Evolutionary conservation across 352 stramenopile species (phyloP).

Genomic region (Phytophthora sojae): DNA sequence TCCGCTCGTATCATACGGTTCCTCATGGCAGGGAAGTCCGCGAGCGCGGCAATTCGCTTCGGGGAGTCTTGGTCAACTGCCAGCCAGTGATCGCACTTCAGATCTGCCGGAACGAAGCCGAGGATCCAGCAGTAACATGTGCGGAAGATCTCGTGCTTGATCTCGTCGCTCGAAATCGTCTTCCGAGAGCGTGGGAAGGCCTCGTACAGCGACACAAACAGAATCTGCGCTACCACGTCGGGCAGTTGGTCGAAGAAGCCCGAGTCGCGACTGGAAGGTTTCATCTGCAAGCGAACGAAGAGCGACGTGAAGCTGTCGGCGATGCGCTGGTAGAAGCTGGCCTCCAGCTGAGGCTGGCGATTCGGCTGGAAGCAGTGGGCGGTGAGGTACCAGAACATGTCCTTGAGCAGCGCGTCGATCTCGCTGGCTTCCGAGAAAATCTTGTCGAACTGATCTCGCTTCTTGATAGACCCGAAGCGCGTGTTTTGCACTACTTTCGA

Average conservation of each 20-base stretch:
- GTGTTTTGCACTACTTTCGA: conserved; percentile 61
- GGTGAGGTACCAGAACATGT: conserved; percentile 82
- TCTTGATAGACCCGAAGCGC: conserved; percentile 41
- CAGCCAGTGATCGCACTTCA: conserved; percentile 65
- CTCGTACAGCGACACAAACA: conserved; percentile 76
- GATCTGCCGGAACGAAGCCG: conserved; percentile 58
- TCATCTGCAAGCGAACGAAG: conserved; percentile 71
- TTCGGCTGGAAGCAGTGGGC: conserved; percentile 65
- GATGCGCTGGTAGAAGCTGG: conserved; percentile 66
- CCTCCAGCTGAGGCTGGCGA: conserved; percentile 48
- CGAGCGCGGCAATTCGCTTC: conserved; percentile 62
- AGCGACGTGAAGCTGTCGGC: conserved; percentile 73
- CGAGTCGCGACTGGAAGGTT: conserved; percentile 49
- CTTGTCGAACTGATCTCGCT: conserved; percentile 48
- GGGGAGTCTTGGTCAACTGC: conserved; percentile 62
- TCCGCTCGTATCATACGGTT: conserved; percentile 75
- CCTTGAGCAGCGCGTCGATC: conserved; percentile 66
- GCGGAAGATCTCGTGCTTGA: conserved; percentile 53
- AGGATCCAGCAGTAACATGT: conserved; percentile 72
- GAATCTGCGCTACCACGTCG: conserved; percentile 64
- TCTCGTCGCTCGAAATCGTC: conserved; percentile 39
- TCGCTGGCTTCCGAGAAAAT: conserved; percentile 53
- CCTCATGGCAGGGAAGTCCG: conserved; percentile 71
- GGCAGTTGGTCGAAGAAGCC: conserved; percentile 68
- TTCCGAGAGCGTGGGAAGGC: conserved; percentile 75